Evolutionary conservation across 768 basidiomycete genomes (phyloP).

Genomic region (Tylopilus intermedius): DNA sequence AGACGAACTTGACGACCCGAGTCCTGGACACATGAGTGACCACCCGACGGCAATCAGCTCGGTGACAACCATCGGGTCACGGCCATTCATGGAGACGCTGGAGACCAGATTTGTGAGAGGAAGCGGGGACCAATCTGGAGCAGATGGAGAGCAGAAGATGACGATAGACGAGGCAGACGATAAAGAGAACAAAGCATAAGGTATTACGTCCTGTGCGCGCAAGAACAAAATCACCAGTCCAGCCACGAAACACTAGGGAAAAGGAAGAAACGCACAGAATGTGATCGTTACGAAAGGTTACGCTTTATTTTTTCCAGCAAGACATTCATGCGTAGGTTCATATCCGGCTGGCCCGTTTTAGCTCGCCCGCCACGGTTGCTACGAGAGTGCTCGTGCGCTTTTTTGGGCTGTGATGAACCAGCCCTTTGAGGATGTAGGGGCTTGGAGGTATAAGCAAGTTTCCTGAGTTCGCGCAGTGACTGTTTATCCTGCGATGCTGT

Average conservation of each 20-base stretch:
- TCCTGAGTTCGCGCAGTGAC: slow-evolving; percentile 57
- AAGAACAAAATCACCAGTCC: slow-evolving; percentile 1
- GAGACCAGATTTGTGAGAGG: slow-evolving; percentile 62
- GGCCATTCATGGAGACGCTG: slow-evolving; percentile 52
- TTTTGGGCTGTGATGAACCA: slow-evolving; percentile 34
- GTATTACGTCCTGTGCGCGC: neutral
- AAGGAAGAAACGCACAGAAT: slow-evolving; percentile 3
- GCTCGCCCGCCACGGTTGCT: slow-evolving; percentile 27
- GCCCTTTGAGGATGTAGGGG: slow-evolving; percentile 57
- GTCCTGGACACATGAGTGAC: slow-evolving; percentile 80
- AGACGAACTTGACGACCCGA: slow-evolving; percentile 81
- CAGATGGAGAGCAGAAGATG: slow-evolving; percentile 35
- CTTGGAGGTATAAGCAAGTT: slow-evolving; percentile 55
- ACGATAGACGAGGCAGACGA: slow-evolving; percentile 38
- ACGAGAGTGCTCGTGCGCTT: slow-evolving; percentile 11
- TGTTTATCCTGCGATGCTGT: slow-evolving; percentile 5
- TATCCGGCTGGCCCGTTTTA: slow-evolving; percentile 54
- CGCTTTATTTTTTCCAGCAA: slow-evolving; percentile 84
- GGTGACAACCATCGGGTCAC: slow-evolving; percentile 46
- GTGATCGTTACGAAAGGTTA: slow-evolving; percentile 36
- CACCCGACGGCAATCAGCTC: slow-evolving; percentile 66
- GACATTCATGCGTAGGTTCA: slow-evolving; percentile 84
- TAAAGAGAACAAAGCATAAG: slow-evolving; percentile 53
- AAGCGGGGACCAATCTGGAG: slow-evolving; percentile 28
- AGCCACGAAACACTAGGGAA: neutral